Evolutionary conservation across 352 stramenopile species (phyloP).

Genomic region (Phytophthora palmivora): DNA sequence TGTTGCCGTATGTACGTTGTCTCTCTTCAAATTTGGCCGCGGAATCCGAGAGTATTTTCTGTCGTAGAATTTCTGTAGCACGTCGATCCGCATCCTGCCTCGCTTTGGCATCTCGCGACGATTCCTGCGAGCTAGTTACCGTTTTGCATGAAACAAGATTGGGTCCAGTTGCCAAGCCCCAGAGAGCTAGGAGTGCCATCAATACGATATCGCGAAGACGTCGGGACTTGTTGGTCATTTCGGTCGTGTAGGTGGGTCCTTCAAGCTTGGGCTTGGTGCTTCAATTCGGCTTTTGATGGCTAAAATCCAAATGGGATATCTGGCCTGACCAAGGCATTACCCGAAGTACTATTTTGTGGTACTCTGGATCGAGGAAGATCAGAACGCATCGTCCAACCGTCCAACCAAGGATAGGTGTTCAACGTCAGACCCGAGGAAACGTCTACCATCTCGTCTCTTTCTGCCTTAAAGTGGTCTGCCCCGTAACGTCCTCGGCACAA

Average conservation of each 20-base stretch:
- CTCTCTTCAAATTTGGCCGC: constrained; percentile 19
- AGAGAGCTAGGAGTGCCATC: constrained; percentile 11
- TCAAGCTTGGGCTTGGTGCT: too few relatives aligned
- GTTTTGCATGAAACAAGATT: constrained; percentile 16
- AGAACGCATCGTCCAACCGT: too few relatives aligned
- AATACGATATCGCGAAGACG: constrained; percentile 9
- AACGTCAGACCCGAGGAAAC: too few relatives aligned
- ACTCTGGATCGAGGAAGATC: too few relatives aligned
- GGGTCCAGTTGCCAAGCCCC: constrained; percentile 1
- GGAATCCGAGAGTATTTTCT: constrained; percentile 10
- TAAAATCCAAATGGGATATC: too few relatives aligned
- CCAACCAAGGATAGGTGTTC: too few relatives aligned
- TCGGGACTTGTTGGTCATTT: constrained; percentile 15
- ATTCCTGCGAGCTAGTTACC: neutral
- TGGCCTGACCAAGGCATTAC: too few relatives aligned
- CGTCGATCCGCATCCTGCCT: constrained; percentile 23
- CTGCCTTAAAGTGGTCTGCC: too few relatives aligned
- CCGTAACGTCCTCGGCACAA: too few relatives aligned
- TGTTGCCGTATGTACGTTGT: constrained; percentile 28
- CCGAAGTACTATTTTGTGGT: too few relatives aligned
- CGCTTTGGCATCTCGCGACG: constrained; percentile 13
- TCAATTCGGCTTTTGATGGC: too few relatives aligned
- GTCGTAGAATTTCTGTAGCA: constrained; percentile 12
- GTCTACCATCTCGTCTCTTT: too few relatives aligned
- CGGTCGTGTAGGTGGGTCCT: neutral